phyloP scores from a whole-genome alignment of 2,329 filamentous ascomycete genomes.

The Emergomyces pasteurianus region DNA sequence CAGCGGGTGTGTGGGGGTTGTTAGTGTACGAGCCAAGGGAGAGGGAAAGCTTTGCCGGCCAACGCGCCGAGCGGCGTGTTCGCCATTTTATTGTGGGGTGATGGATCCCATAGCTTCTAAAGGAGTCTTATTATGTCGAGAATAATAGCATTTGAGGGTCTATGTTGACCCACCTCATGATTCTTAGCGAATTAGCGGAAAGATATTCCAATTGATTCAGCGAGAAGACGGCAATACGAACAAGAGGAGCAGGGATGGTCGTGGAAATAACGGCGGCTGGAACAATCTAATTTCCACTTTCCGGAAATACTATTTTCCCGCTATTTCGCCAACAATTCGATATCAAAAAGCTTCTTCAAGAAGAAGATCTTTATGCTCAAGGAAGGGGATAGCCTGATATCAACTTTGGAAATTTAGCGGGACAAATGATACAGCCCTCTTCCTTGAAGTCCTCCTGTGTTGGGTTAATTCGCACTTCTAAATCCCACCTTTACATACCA shows the following conservation, averaged over 20 bases:
- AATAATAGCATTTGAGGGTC: neutral
- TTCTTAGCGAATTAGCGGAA: neutral
- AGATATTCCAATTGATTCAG: neutral
- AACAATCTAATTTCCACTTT: neutral
- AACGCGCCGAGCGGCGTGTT: neutral
- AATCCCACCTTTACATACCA: neutral
- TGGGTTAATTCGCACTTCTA: neutral
- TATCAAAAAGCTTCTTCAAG: neutral
- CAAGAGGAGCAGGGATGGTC: neutral
- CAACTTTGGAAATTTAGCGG: neutral
- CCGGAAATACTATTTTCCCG: neutral
- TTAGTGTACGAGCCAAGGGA: neutral
- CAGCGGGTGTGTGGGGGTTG: too few species aligned
- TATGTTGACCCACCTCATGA: neutral
- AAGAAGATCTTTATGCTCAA: neutral
- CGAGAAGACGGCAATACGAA: too few species aligned
- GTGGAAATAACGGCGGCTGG: neutral
- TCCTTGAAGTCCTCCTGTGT: neutral
- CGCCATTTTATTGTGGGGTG: neutral
- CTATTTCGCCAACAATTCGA: neutral
- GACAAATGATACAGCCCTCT: constrained; percentile 4
- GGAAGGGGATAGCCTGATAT: neutral
- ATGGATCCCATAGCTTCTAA: neutral
- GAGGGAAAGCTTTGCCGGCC: neutral
- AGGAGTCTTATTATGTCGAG: neutral